These are phyloP conservation scores for Cicer judaicum DNA, from an alignment of 306 rosid species.

Conservation along the genomic window DNA sequence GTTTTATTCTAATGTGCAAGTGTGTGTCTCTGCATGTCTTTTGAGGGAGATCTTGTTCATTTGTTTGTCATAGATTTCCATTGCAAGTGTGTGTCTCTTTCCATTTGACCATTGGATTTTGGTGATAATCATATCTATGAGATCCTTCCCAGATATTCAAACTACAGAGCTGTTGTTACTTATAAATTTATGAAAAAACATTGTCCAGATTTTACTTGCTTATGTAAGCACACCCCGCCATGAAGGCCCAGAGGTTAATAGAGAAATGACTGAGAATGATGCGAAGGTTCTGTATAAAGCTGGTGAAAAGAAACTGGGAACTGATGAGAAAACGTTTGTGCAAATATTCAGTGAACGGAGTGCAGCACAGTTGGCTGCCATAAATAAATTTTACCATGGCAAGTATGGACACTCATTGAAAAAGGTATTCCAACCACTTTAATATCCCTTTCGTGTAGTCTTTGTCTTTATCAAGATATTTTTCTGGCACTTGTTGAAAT, in stretches of 20 bases:
- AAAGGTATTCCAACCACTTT: conserved; percentile 55
- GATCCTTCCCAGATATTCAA: conserved; percentile 17
- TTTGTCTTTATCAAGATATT: conserved; percentile 16
- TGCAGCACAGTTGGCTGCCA: conserved; percentile 70
- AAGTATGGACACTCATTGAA: conserved; percentile 61
- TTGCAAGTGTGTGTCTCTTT: conserved; percentile 4
- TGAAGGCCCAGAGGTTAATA: conserved; percentile 75
- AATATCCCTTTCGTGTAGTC: conserved; percentile 18
- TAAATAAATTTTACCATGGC: conserved; percentile 53
- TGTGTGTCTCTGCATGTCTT: conserved; percentile 9
- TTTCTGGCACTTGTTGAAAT: conserved; percentile 42
- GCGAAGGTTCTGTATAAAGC: conserved; percentile 55
- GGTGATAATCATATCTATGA: neutral
- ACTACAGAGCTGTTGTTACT: conserved; percentile 22
- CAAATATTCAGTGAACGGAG: conserved; percentile 67
- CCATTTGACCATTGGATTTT: conserved; percentile 4
- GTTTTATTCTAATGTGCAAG: conserved; percentile 1
- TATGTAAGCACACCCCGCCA: conserved; percentile 60
- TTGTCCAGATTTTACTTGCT: conserved; percentile 67
- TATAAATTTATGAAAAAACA: conserved; percentile 6
- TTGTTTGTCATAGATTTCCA: conserved; percentile 5
- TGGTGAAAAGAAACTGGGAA: conserved; percentile 61
- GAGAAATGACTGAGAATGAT: conserved; percentile 51
- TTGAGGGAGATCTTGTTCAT: conserved; percentile 2
- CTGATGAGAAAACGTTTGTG: conserved; percentile 65